phyloP scores from a whole-genome alignment of 768 basidiomycete species.

The Trametes meyenii region DNA sequence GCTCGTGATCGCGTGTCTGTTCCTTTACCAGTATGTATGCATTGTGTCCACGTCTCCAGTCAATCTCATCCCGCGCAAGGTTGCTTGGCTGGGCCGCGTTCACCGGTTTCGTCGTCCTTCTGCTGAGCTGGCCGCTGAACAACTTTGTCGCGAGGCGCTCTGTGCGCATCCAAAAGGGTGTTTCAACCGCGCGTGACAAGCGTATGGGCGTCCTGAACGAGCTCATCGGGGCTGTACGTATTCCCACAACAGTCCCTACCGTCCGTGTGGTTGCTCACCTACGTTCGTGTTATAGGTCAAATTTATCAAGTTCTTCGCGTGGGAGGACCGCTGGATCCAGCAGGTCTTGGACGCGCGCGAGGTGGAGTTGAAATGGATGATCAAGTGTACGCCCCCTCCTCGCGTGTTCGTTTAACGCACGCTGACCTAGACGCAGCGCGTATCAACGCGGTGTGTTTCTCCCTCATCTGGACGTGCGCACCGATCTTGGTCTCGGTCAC shows the following conservation, averaged over 20 bases:
- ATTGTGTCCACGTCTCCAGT: background rate
- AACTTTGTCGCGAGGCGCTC: slow-evolving; percentile 62
- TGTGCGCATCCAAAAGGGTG: slow-evolving; percentile 61
- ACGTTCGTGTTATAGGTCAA: slow-evolving; percentile 47
- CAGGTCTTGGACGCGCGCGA: slow-evolving; percentile 65
- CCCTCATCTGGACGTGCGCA: slow-evolving; percentile 69
- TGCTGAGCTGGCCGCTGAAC: slow-evolving; percentile 74
- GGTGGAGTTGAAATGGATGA: slow-evolving; percentile 75
- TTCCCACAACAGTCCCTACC: background rate
- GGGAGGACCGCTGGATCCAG: slow-evolving; percentile 77
- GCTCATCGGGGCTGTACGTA: slow-evolving; percentile 63
- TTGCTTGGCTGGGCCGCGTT: slow-evolving; percentile 74
- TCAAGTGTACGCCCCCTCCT: slow-evolving; percentile 52
- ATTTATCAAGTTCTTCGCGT: slow-evolving; percentile 85
- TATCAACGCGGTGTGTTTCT: slow-evolving; percentile 73
- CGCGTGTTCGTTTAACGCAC: background rate
- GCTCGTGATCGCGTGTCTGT: slow-evolving; percentile 67
- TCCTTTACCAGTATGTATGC: slow-evolving; percentile 69
- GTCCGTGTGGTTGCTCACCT: background rate
- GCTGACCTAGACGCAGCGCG: slow-evolving; percentile 47
- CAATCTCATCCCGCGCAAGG: slow-evolving; percentile 35
- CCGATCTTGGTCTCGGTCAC: slow-evolving; percentile 82
- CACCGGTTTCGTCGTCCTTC: slow-evolving; percentile 69
- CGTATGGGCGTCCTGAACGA: slow-evolving; percentile 81
- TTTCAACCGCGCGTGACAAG: slow-evolving; percentile 66